phyloP scores from a whole-genome alignment of 1,139 yeast genomes.

The Debaryomyces fabryi region DNA sequence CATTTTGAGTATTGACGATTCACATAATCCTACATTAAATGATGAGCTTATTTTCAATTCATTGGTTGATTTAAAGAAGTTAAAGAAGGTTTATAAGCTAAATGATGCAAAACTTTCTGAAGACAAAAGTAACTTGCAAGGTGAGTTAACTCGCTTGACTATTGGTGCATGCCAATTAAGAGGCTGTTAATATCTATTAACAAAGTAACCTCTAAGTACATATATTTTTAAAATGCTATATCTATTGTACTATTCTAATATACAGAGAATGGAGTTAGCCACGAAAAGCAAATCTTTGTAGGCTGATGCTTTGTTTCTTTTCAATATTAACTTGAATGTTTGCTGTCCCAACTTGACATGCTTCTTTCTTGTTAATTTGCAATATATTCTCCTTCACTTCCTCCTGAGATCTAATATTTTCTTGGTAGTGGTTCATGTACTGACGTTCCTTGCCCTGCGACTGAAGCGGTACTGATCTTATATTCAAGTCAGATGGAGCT shows the following conservation, averaged over 20 bases:
- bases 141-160: slow-evolving; percentile 35
- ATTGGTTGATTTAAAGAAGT: slow-evolving; percentile 31
- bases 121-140: slow-evolving; percentile 23
- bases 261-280: slow-evolving; percentile 14
- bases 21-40: slow-evolving; percentile 20
- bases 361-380: not conserved
- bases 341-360: not conserved
- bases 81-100: slow-evolving; percentile 43
- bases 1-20: slow-evolving; percentile 19
- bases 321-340: not conserved
- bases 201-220: not conserved
- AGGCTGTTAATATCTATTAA: slow-evolving; percentile 26
- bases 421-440: not conserved
- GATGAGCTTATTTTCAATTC: slow-evolving; percentile 27
- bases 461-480: not conserved
- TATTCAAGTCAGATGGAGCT: not conserved
- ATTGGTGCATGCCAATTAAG: slow-evolving; percentile 44
- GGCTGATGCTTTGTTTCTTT: slow-evolving; percentile 2
- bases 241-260: slow-evolving; percentile 8
- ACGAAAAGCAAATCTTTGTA: slow-evolving; percentile 24
- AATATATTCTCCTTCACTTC: not conserved
- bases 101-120: slow-evolving; percentile 30
- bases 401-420: not conserved
- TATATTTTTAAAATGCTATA: not conserved
- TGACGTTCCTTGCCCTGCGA: not conserved